Conservation (phyloP, 352 stramenopile genomes). For the Globisporangium cylindrosporum region DNA sequence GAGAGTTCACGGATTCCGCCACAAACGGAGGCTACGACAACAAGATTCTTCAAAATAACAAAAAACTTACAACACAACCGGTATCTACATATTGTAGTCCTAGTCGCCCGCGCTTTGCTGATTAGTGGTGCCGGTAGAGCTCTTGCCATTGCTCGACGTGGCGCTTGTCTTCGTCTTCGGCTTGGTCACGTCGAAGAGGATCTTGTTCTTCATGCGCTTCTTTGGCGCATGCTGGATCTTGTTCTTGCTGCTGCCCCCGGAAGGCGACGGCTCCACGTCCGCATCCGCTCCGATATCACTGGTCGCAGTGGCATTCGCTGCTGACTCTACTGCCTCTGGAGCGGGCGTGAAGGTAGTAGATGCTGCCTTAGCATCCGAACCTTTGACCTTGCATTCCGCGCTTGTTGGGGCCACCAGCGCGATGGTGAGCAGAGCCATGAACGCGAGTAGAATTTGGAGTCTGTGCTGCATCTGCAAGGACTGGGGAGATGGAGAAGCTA, state of each 20-base stretch:
- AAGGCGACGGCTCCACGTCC: neutral
- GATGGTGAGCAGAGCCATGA: neutral
- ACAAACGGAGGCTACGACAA: neutral
- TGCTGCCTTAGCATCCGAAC: neutral
- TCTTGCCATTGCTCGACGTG: neutral
- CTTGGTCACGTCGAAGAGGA: slow-evolving; percentile 5
- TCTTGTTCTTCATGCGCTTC: slow-evolving; percentile 17
- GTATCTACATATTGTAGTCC: neutral
- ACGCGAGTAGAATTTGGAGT: neutral
- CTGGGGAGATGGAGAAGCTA: neutral
- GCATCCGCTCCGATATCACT: neutral
- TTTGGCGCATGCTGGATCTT: slow-evolving; percentile 12
- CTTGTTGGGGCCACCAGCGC: neutral
- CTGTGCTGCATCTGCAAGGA: neutral
- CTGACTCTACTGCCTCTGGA: neutral
- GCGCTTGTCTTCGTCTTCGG: neutral
- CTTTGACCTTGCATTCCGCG: slow-evolving; percentile 1
- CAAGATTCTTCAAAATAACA: neutral
- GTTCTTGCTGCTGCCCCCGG: slow-evolving; percentile 1
- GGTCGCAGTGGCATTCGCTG: slow-evolving; percentile 1
- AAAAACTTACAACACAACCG: neutral
- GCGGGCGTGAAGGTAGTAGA: neutral
- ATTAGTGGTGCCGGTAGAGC: neutral
- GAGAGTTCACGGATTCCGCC: neutral
- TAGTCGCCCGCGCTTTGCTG: neutral